Evolutionary conservation across 2,329 filamentous ascomycete genomes (phyloP), one percentile per base, ranked within the genome.

Genomic region (Microascus cirrosus): DNA sequence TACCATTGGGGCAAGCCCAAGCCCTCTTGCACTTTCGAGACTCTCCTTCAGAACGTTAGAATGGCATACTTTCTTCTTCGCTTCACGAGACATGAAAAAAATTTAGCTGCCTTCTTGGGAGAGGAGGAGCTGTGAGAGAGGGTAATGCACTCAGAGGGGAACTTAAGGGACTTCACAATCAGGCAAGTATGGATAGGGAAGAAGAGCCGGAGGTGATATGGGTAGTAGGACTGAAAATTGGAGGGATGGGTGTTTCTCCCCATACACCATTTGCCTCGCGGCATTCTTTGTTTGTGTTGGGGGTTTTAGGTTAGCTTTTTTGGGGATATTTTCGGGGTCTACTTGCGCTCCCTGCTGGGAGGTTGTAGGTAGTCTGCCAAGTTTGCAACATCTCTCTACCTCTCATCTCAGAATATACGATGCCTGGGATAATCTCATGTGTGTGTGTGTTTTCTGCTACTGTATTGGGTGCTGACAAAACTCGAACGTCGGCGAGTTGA

Each of bases 241-340:
- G 42, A 5, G 45, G 45, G 45, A 24, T 11, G 55, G 55, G 60
- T 53, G 18, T 13, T 50, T 34, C 57, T 56, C 48, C 7, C 39
- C 59, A 35, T 51, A 32, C 45, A 20, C 57, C 58, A 20, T 57
- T 57, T 77, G 74, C 74, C 75, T 76, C 75, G 63, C 75, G 75
- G 74, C 72, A 73, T 67, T 67, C 72, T 73, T 68, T 70, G 67
- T 62, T 39, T n/a, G n/a, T 8, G 18, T 12, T 28, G 36, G 53
- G 55, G 4, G 28, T 50, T 45, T 50, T 50, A 24, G 48, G 7
- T 34, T n/a, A 32, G 32, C 56, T 55, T 57, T 45, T 18, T 45
- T 18, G 4, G 28, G 39, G 57, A n/a, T 48, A 20, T 3, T 59
- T 57, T 50, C 22, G 36, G 2, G 10, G n/a, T n/a, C n/a, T 15